These are phyloP conservation scores for Eucalyptus urophylla DNA, from an alignment of 345 rosid species.

Conservation along the genomic window DNA sequence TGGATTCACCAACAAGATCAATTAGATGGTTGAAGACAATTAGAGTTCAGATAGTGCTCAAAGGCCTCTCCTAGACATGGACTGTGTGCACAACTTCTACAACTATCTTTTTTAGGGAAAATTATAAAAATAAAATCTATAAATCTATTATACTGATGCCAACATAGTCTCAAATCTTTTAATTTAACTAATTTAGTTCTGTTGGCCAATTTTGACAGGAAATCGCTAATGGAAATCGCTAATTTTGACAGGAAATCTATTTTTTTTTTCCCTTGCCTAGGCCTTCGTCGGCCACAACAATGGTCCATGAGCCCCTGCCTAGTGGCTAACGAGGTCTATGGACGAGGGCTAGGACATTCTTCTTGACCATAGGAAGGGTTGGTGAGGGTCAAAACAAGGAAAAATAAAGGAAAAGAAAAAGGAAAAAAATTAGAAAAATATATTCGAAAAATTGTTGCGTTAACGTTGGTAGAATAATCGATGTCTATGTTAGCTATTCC, in stretches of 20 bases:
- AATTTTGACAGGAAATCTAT: no score
- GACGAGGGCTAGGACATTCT: rapidly evolving
- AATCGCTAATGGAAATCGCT: no score
- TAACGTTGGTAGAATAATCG: rapidly evolving
- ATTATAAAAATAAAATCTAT: rapidly evolving
- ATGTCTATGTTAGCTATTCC: rapidly evolving
- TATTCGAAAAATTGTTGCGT: neutral
- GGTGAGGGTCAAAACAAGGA: neutral
- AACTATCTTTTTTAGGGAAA: neutral
- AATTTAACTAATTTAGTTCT: rapidly evolving
- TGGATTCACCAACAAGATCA: neutral
- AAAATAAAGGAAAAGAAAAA: neutral
- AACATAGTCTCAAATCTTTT: no score
- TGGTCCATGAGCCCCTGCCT: rapidly evolving
- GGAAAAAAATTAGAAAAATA: neutral
- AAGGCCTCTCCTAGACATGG: neutral
- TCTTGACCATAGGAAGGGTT: rapidly evolving
- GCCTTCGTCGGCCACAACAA: rapidly evolving
- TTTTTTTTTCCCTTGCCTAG: no score
- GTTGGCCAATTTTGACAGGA: rapidly evolving
- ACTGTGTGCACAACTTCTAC: neutral
- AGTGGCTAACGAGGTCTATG: rapidly evolving
- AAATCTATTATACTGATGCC: no score
- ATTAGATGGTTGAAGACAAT: neutral
- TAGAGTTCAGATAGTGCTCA: neutral